Percentiles rank a stretch among this genome's conserved stretches.
phyloP scores from a whole-genome alignment of 192 early-diverging fungal species.

The Mortierella antarctica region DNA sequence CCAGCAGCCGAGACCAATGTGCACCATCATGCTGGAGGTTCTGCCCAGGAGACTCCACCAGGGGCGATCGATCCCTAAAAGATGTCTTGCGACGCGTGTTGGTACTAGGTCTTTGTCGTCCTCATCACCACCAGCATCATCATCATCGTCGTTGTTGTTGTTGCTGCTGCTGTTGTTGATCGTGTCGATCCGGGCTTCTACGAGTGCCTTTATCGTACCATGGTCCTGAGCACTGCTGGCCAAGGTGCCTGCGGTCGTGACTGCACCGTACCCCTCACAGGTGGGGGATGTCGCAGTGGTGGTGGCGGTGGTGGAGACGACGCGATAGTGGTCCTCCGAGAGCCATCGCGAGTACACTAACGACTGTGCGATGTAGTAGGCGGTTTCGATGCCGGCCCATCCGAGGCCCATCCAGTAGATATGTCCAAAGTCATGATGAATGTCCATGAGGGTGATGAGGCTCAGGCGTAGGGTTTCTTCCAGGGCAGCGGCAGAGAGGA shows the following conservation, averaged over 20 bases:
- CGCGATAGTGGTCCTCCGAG: constrained; percentile 26
- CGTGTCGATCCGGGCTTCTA: not conserved
- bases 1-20: constrained; percentile 55
- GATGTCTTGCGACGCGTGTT: constrained; percentile 31
- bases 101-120: not conserved
- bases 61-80: constrained; percentile 47
- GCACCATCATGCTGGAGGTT: constrained; percentile 56
- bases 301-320: not conserved
- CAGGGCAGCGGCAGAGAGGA: constrained; percentile 27
- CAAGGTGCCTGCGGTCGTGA: not conserved
- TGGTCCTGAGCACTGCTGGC: not conserved
- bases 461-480: constrained; percentile 41
- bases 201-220: not conserved
- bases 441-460: not conserved
- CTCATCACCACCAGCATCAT: not conserved
- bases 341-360: constrained; percentile 26
- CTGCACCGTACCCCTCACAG: too few relatives aligned
- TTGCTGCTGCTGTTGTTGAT: not conserved
- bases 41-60: constrained; percentile 61
- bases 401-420: constrained; percentile 58
- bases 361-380: constrained; percentile 55
- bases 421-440: constrained; percentile 28
- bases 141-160: not conserved
- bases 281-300: not conserved
- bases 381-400: constrained; percentile 49